These are phyloP conservation scores for Actinomortierella ambigua DNA, from an alignment of 371 early-diverging fungal genomes.

Conservation along the genomic window DNA sequence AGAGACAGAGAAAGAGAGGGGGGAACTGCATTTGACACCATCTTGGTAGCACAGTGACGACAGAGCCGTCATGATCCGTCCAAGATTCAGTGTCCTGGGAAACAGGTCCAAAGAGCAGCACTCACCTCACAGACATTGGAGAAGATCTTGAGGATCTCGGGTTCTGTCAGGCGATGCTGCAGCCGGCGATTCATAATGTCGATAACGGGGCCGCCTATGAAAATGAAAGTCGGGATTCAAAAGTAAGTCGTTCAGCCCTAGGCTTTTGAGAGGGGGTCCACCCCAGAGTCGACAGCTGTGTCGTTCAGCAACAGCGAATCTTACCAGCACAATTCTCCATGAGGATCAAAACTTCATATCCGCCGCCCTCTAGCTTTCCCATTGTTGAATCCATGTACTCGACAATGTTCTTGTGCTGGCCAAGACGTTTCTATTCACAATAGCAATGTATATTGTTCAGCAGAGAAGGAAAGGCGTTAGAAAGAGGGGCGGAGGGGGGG, in stretches of 20 bases:
- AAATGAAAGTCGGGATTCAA: neutral
- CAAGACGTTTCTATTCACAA: constrained; percentile 62
- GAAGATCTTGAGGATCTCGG: constrained; percentile 86
- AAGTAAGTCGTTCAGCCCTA: neutral
- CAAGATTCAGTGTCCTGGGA: neutral
- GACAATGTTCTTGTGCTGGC: constrained; percentile 85
- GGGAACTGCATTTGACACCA: neutral
- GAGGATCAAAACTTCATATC: constrained; percentile 80
- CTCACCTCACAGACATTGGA: constrained; percentile 77
- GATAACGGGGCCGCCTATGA: constrained; percentile 79
- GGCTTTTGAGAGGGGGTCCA: neutral
- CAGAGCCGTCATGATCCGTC: neutral
- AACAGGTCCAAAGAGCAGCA: no score
- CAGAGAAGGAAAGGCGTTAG: neutral
- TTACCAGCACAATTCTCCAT: constrained; percentile 92
- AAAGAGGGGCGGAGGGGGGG: no score
- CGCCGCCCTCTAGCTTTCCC: constrained; percentile 62
- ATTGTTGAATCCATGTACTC: constrained; percentile 76
- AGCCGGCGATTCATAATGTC: constrained; percentile 86
- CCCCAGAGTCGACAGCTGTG: constrained; percentile 5
- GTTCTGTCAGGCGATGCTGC: constrained; percentile 73
- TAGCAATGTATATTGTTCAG: neutral
- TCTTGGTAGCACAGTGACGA: neutral
- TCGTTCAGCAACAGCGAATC: neutral
- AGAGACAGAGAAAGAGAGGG: neutral